phyloP scores from a whole-genome alignment of 768 basidiomycete genomes.

The Dictyophora rubrovolvata region DNA sequence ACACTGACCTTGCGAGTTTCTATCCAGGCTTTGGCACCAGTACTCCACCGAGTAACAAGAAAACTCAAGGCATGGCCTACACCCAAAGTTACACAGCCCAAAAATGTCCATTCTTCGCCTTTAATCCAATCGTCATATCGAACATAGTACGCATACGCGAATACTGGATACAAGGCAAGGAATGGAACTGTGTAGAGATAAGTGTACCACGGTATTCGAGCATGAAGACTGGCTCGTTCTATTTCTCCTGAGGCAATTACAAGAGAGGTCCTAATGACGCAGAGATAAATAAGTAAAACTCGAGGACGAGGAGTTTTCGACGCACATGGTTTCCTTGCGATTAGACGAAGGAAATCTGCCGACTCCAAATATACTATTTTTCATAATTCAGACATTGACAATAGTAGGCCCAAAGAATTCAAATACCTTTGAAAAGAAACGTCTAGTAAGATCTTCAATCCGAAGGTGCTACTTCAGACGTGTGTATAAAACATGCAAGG shows the following conservation, averaged over 20 bases:
- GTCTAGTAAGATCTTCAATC: neutral
- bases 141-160: slow-evolving; percentile 86
- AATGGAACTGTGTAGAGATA: slow-evolving; percentile 72
- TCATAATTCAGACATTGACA: neutral
- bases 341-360: neutral
- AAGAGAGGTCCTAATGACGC: slow-evolving; percentile 29
- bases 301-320: neutral
- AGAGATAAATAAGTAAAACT: neutral
- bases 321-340: neutral
- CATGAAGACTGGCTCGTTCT: slow-evolving; percentile 53
- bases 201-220: slow-evolving; percentile 54
- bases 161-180: slow-evolving; percentile 68
- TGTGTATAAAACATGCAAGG: neutral
- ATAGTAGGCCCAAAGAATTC: neutral
- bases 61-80: slow-evolving; percentile 88
- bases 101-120: slow-evolving; percentile 97
- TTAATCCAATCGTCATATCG: slow-evolving; percentile 85
- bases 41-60: slow-evolving; percentile 83
- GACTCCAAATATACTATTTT: neutral
- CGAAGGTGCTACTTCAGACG: neutral
- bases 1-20: slow-evolving; percentile 59
- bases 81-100: slow-evolving; percentile 77
- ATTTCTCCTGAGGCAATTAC: slow-evolving; percentile 59
- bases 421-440: neutral
- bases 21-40: slow-evolving; percentile 65